phyloP scores from a whole-genome alignment of 1,284 basidiomycete genomes.

The Moesziomyces antarcticus region DNA sequence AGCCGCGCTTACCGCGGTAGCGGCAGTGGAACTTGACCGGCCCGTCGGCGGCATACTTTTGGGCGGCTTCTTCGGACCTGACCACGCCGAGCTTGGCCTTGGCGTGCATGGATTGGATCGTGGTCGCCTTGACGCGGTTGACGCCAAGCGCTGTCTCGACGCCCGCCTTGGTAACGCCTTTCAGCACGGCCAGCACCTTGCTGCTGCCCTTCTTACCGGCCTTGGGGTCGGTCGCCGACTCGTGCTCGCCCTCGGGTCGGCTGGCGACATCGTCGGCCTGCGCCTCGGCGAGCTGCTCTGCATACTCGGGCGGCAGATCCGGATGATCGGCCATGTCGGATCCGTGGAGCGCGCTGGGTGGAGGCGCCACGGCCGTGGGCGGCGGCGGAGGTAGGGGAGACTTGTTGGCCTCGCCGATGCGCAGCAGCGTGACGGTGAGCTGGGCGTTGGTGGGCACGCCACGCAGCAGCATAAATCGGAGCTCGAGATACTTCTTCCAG shows the following conservation, averaged over 20 bases:
- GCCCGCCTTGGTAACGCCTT: constrained; percentile 58
- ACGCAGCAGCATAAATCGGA: constrained; percentile 69
- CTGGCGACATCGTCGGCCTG: constrained; percentile 46
- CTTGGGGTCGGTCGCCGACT: constrained; percentile 35
- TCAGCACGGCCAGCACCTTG: constrained; percentile 57
- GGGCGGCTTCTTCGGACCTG: constrained; percentile 25
- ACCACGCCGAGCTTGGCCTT: constrained; percentile 64
- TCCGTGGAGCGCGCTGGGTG: constrained; percentile 37
- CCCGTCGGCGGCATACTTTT: constrained; percentile 31
- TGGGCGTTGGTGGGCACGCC: constrained; percentile 74
- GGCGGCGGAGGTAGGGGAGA: constrained; percentile 71
- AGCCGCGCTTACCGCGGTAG: constrained; percentile 60
- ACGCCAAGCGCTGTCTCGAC: constrained; percentile 63
- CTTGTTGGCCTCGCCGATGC: constrained; percentile 71
- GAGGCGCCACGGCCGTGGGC: constrained; percentile 50
- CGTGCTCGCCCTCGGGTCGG: constrained; percentile 46
- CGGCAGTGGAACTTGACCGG: constrained; percentile 57
- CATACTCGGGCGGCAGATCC: constrained; percentile 58
- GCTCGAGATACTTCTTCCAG: constrained; percentile 69
- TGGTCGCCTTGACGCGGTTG: constrained; percentile 65
- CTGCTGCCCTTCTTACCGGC: constrained; percentile 43
- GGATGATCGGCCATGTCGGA: constrained; percentile 42
- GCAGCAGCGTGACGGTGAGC: constrained; percentile 72
- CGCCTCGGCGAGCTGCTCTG: constrained; percentile 49
- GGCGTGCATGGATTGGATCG: constrained; percentile 56